A percentile compares a stretch with the other conserved stretches of the same genome.
Evolutionary conservation across 2,329 filamentous ascomycete genomes (phyloP).

Genomic region (Alternaria burnsii): DNA sequence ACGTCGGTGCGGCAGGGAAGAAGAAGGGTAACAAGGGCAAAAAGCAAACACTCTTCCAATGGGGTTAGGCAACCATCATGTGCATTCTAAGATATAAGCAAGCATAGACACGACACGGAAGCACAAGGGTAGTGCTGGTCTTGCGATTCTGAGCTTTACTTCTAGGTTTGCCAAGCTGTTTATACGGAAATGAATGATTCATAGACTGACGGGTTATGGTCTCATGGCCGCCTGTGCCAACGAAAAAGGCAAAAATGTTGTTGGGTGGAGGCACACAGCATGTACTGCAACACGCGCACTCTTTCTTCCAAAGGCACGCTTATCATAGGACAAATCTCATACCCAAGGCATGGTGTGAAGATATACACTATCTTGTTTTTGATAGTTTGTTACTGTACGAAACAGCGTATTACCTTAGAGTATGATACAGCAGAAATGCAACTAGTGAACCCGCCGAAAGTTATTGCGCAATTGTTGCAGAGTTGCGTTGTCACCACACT

Average conservation of each 20-base stretch:
- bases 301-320: background rate
- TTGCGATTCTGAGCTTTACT: background rate
- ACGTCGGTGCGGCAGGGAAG: constrained; percentile 44
- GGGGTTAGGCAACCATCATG: constrained; percentile 46
- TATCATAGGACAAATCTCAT: background rate
- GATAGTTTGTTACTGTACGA: background rate
- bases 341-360: background rate
- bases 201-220: background rate
- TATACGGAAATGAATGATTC: background rate
- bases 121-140: background rate
- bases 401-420: background rate
- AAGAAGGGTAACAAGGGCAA: constrained; percentile 61
- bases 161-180: background rate
- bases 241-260: background rate
- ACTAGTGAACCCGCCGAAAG: background rate
- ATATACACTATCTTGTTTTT: background rate
- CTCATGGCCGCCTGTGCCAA: background rate
- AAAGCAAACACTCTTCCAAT: constrained; percentile 61
- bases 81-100: background rate
- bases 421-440: background rate
- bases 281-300: background rate
- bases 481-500: background rate
- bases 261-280: background rate
- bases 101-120: background rate
- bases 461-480: background rate